Evolutionary conservation across 2,329 filamentous ascomycete genomes (phyloP).

Genomic region (Xylaria sp.): DNA sequence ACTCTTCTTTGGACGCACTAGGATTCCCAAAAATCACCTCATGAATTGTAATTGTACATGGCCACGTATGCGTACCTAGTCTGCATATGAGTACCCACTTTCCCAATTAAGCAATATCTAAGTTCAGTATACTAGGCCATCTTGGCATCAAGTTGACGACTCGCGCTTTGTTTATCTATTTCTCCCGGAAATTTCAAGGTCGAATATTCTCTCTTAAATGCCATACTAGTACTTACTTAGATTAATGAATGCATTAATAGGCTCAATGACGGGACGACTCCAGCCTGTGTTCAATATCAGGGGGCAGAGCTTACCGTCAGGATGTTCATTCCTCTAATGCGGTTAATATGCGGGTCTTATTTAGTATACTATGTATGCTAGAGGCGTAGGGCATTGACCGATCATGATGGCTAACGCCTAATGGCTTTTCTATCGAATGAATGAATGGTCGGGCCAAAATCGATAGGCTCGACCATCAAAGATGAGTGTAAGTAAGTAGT

Average conservation of each 20-base stretch:
- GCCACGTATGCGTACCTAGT: neutral
- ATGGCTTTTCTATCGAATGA: constrained; percentile 4
- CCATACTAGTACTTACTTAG: neutral
- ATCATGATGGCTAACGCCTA: constrained; percentile 4
- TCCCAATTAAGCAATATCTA: constrained; percentile 31
- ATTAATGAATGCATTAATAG: neutral
- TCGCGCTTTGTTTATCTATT: neutral
- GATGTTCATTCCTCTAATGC: neutral
- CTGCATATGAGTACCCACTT: constrained; percentile 23
- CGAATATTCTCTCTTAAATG: neutral
- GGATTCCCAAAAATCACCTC: constrained; percentile 4
- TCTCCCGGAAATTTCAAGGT: neutral
- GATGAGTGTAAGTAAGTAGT: neutral
- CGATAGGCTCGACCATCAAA: neutral
- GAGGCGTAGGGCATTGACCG: neutral
- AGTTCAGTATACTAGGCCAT: constrained; percentile 23
- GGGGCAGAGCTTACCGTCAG: neutral
- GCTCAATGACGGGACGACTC: neutral
- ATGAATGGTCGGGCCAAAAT: neutral
- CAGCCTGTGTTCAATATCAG: neutral
- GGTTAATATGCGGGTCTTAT: neutral
- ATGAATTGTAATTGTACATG: neutral
- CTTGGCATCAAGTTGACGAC: constrained; percentile 3
- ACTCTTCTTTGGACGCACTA: neutral
- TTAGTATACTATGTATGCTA: neutral